Conservation (phyloP, 1,284 basidiomycete genomes). For the Moesziomyces sp. region DNA sequence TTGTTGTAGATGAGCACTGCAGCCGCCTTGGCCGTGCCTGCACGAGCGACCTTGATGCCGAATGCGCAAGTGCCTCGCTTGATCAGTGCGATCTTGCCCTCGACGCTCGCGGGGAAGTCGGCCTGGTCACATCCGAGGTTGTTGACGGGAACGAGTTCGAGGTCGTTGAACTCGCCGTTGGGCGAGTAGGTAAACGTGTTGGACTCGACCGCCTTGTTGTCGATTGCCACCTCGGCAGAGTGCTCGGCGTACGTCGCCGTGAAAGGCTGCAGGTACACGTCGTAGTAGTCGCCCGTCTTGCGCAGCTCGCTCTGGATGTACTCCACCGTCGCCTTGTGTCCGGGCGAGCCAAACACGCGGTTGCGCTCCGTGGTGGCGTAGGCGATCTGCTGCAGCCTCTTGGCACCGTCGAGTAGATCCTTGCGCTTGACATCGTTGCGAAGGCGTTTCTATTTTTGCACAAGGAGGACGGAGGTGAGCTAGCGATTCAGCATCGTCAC, state of each 20-base stretch:
- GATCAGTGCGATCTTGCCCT: constrained; percentile 39
- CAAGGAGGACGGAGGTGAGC: background rate
- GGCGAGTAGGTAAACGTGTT: constrained; percentile 34
- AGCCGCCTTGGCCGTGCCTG: constrained; percentile 29
- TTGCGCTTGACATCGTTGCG: constrained; percentile 33
- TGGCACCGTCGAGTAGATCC: constrained; percentile 18
- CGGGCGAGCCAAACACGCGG: constrained; percentile 37
- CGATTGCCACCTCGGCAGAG: constrained; percentile 25
- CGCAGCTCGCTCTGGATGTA: constrained; percentile 25
- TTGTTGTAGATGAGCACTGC: constrained; percentile 40
- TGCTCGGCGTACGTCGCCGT: constrained; percentile 38
- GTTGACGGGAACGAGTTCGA: constrained; percentile 23
- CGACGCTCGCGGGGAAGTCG: constrained; percentile 23
- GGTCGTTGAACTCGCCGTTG: constrained; percentile 25
- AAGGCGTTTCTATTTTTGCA: constrained; percentile 17
- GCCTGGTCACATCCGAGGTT: constrained; percentile 34
- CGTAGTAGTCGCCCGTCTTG: constrained; percentile 27
- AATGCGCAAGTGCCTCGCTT: constrained; percentile 30
- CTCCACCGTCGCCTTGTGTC: constrained; percentile 35
- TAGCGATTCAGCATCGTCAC: background rate
- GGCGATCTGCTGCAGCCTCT: constrained; percentile 22
- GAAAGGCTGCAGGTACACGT: constrained; percentile 38
- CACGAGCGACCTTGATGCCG: constrained; percentile 25
- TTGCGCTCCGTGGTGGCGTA: constrained; percentile 29
- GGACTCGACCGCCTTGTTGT: constrained; percentile 17